Evolutionary conservation across 768 basidiomycete genomes (phyloP).

Genomic region (Boletus rubropictus): DNA sequence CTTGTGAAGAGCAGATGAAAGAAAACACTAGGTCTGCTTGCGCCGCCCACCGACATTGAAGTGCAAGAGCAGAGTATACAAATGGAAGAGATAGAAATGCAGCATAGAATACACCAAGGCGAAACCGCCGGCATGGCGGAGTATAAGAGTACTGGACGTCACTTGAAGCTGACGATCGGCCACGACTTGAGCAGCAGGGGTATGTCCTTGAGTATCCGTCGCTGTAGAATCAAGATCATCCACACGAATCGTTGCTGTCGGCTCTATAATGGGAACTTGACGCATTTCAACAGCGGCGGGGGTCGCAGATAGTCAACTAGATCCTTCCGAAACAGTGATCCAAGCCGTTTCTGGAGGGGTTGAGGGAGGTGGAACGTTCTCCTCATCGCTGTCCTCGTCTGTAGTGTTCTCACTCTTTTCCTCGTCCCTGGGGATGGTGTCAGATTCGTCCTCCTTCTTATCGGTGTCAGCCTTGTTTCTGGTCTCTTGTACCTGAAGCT

Average conservation of each 20-base stretch:
- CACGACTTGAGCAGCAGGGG: constrained; percentile 15
- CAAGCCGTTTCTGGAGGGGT: constrained; percentile 27
- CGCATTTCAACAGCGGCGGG: constrained; percentile 16
- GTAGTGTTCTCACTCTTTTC: constrained; percentile 30
- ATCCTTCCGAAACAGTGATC: constrained; percentile 24
- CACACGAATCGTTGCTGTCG: constrained; percentile 17
- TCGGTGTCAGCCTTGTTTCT: constrained; percentile 41
- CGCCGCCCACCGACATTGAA: constrained; percentile 28
- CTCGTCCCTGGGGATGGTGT: constrained; percentile 20
- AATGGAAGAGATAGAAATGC: constrained; percentile 39
- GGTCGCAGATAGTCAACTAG: constrained; percentile 29
- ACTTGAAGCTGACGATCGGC: constrained; percentile 23
- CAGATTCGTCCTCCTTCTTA: constrained; percentile 38
- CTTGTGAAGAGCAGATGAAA: constrained; percentile 5
- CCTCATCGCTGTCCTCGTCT: constrained; percentile 39
- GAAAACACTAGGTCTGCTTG: constrained; percentile 23
- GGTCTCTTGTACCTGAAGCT: constrained; percentile 50
- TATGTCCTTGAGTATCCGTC: constrained; percentile 21
- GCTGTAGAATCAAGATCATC: constrained; percentile 16
- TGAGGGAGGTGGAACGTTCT: constrained; percentile 34
- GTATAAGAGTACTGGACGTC: constrained; percentile 23
- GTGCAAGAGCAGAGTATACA: constrained; percentile 39
- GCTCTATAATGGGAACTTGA: constrained; percentile 24
- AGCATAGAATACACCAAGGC: constrained; percentile 37
- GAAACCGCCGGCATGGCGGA: constrained; percentile 33